Conservation (phyloP, 305 asterid genomes). For the Salvia sclarea region DNA sequence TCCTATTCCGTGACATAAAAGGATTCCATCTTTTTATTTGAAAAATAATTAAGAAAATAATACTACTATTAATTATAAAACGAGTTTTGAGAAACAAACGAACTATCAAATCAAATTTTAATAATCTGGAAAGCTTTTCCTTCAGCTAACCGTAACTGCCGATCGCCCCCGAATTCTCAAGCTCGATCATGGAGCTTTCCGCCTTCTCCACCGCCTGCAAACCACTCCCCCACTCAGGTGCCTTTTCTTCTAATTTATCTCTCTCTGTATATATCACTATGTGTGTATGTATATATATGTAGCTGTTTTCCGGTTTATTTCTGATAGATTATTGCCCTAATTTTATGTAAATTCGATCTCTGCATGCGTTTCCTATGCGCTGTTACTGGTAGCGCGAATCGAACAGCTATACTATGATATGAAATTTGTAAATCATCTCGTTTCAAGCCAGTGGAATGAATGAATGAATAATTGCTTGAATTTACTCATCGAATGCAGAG, state of each 20-base stretch:
- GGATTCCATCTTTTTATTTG: too few relatives aligned
- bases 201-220: conserved; percentile 44
- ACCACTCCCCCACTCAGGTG: conserved; percentile 40
- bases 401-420: not conserved
- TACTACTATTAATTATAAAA: too few relatives aligned
- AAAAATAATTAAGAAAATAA: too few relatives aligned
- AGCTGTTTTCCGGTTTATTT: not conserved
- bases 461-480: conserved; percentile 1
- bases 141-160: not conserved
- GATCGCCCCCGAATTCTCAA: conserved; percentile 21
- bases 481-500: conserved; percentile 44
- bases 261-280: not conserved
- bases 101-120: not conserved
- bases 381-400: not conserved
- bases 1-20: too few relatives aligned
- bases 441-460: not conserved
- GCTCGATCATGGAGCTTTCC: conserved; percentile 54
- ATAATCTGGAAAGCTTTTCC: not conserved
- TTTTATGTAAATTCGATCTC: not conserved
- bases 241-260: not conserved
- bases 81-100: not conserved
- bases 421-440: not conserved
- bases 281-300: not conserved
- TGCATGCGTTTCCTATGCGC: not conserved
- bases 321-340: conserved; percentile 4